Conservation (phyloP, 257 asterid species). For the Echium plantagineum region DNA sequence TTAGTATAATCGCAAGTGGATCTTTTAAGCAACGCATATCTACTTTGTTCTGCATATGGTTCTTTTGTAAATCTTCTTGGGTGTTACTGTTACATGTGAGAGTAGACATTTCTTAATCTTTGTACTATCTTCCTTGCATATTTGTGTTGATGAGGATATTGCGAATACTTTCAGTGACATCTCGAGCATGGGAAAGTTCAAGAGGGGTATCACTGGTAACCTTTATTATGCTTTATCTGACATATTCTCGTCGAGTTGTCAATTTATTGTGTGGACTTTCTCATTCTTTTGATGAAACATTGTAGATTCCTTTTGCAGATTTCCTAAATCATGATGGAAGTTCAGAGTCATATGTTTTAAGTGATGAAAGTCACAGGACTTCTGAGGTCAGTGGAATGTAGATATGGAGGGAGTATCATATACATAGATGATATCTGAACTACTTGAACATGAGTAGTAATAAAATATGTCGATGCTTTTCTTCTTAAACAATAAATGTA, state of each 20-base stretch:
- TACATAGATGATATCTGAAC: no score
- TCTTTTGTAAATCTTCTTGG: background rate
- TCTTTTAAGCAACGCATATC: no score
- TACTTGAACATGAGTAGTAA: no score
- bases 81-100: no score
- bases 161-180: constrained; percentile 39
- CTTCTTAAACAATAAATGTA: background rate
- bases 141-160: constrained; percentile 1
- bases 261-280: background rate
- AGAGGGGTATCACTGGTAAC: constrained; percentile 59
- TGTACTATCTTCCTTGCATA: background rate
- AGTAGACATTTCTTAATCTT: background rate
- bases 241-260: background rate
- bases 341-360: constrained; percentile 45
- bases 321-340: constrained; percentile 58
- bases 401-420: no score
- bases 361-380: constrained; percentile 27
- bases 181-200: constrained; percentile 86
- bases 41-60: no score
- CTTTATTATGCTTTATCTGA: background rate
- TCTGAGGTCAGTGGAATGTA: background rate
- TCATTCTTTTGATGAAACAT: constrained; percentile 2
- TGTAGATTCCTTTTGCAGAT: constrained; percentile 82
- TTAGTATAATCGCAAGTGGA: background rate
- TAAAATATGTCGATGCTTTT: no score